A percentile compares a stretch with the other conserved stretches of the same genome.
phyloP scores from a whole-genome alignment of 179 eudicot species.

The Camellia oleifera region DNA sequence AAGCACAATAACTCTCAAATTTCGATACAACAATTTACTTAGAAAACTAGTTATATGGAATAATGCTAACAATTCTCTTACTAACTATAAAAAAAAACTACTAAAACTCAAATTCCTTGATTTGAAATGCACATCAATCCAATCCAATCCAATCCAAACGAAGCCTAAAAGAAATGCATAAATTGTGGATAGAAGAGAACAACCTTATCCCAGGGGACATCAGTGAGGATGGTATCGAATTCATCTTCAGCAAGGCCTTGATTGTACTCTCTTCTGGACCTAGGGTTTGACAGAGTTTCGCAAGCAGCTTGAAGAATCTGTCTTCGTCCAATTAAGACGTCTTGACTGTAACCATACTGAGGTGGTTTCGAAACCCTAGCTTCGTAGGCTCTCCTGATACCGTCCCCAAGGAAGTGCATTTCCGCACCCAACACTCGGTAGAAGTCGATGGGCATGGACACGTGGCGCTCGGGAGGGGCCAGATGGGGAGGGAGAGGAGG shows the following conservation, averaged over 20 bases:
- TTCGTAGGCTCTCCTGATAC: conserved; percentile 75
- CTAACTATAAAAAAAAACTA: too few relatives aligned
- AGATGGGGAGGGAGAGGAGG: conserved; percentile 48
- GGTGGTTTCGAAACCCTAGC: conserved; percentile 77
- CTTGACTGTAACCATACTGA: conserved; percentile 81
- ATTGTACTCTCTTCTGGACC: conserved; percentile 77
- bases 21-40: background rate
- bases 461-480: conserved; percentile 67
- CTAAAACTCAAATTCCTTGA: background rate
- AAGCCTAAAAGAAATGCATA: background rate
- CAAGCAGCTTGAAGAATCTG: conserved; percentile 94
- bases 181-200: background rate
- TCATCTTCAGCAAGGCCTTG: conserved; percentile 69
- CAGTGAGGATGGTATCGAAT: conserved; percentile 65
- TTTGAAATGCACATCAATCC: background rate
- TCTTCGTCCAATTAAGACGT: conserved; percentile 67
- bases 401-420: conserved; percentile 83
- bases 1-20: background rate
- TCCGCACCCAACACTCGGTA: conserved; percentile 82
- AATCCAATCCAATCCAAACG: too few relatives aligned
- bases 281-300: conserved; percentile 69
- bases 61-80: too few relatives aligned
- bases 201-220: conserved; percentile 93
- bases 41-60: too few relatives aligned
- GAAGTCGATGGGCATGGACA: conserved; percentile 79